Conservation (phyloP, 208 protist genomes). For the Trypanosoma platydactyli region DNA sequence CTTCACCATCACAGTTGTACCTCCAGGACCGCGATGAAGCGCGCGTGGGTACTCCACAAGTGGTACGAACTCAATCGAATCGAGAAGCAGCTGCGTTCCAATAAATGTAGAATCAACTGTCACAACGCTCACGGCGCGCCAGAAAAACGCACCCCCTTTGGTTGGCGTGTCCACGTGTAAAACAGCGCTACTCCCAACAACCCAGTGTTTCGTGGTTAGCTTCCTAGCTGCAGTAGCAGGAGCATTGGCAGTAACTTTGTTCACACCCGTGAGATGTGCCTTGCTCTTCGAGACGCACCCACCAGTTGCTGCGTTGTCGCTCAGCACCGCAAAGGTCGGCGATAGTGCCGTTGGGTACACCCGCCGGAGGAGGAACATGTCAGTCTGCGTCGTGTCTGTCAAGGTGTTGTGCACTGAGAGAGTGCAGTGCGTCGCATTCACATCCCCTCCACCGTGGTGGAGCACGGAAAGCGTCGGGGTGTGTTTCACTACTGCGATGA, state of each 20-base stretch:
- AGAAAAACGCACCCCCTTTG: conserved; percentile 26
- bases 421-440: conserved; percentile 48
- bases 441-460: conserved; percentile 34
- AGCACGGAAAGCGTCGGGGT: conserved; percentile 53
- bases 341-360: conserved; percentile 56
- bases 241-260: neutral
- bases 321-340: conserved; percentile 50
- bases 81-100: conserved; percentile 45
- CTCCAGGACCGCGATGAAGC: conserved; percentile 41
- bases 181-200: conserved; percentile 62
- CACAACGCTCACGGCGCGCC: conserved; percentile 44
- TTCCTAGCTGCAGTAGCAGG: neutral
- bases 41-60: conserved; percentile 46
- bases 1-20: conserved; percentile 53
- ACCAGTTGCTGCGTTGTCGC: conserved; percentile 47
- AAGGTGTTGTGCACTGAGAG: conserved; percentile 65
- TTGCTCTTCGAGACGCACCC: conserved; percentile 5
- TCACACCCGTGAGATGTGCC: neutral
- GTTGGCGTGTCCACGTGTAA: conserved; percentile 65
- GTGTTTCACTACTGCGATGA: conserved; percentile 39
- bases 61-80: conserved; percentile 45
- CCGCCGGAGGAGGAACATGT: conserved; percentile 63
- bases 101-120: conserved; percentile 30
- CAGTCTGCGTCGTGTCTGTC: conserved; percentile 53
- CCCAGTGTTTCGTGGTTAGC: conserved; percentile 25